Conservation (phyloP, 179 eudicot genomes). For the Beta macrorhiza region DNA sequence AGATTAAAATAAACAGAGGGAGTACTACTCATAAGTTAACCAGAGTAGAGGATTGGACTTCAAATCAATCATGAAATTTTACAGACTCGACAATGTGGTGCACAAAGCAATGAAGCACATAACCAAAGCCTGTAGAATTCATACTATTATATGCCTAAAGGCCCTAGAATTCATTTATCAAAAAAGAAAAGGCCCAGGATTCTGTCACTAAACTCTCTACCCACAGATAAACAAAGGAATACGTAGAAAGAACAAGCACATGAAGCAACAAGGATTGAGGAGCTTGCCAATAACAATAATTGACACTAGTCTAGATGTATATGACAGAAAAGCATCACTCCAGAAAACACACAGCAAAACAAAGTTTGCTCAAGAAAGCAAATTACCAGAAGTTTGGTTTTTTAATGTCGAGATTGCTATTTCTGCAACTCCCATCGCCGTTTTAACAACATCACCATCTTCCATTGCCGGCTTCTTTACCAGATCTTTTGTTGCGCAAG, state of each 20-base stretch:
- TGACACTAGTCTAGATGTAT: background rate
- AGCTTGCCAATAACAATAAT: background rate
- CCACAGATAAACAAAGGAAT: background rate
- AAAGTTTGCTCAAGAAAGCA: background rate
- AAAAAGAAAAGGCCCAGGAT: background rate
- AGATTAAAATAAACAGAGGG: no score
- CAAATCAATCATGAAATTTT: background rate
- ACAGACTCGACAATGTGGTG: background rate
- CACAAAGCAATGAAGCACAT: background rate
- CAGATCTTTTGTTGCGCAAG: conserved; percentile 29
- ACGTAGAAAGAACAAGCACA: background rate
- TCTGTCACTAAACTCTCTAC: background rate
- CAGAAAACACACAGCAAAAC: no score
- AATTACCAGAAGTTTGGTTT: conserved; percentile 41
- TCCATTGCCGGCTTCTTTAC: conserved; percentile 32
- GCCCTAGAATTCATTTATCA: no score
- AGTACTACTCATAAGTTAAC: background rate
- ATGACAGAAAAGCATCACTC: background rate
- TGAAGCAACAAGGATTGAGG: background rate
- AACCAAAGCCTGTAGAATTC: background rate
- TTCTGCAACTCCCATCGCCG: conserved; percentile 68
- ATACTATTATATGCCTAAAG: background rate
- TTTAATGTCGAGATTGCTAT: conserved; percentile 58
- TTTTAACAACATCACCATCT: conserved; percentile 47
- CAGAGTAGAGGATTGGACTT: background rate